Percentiles rank a stretch among this genome's conserved stretches.
Conservation (phyloP, 192 early-diverging fungal genomes). For the Backusella tarrabulga region DNA sequence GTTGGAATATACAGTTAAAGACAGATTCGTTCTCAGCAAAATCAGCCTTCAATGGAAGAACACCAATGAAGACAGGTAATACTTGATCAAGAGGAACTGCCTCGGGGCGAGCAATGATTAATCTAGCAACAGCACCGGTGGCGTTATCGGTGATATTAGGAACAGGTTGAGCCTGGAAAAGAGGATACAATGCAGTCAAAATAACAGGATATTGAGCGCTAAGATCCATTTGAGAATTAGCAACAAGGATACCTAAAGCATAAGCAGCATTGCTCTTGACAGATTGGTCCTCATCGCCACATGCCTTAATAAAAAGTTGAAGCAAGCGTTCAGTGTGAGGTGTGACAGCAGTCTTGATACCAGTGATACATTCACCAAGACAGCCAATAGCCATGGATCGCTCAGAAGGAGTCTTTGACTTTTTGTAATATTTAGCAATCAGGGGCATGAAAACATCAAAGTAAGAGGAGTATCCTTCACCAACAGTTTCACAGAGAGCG, state of each 20-base stretch:
- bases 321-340: slow-evolving; percentile 65
- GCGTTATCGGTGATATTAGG: slow-evolving; percentile 72
- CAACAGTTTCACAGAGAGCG: slow-evolving; percentile 71
- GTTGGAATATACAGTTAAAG: slow-evolving; percentile 63
- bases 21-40: slow-evolving; percentile 79
- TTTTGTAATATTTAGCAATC: slow-evolving; percentile 82
- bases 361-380: slow-evolving; percentile 75
- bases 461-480: slow-evolving; percentile 69
- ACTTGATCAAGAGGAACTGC: slow-evolving; percentile 72
- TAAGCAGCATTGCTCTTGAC: slow-evolving; percentile 87
- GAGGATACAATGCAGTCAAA: slow-evolving; percentile 61
- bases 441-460: slow-evolving; percentile 79
- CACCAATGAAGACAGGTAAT: slow-evolving; percentile 62
- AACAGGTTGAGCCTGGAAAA: slow-evolving; percentile 54
- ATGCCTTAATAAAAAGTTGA: slow-evolving; percentile 66
- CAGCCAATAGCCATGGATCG: slow-evolving; percentile 91
- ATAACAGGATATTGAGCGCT: slow-evolving; percentile 63
- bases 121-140: slow-evolving; percentile 74
- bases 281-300: slow-evolving; percentile 76
- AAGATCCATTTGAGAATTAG: slow-evolving; percentile 65
- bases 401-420: slow-evolving; percentile 64
- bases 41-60: slow-evolving; percentile 73
- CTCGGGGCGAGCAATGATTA: slow-evolving; percentile 65
- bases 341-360: slow-evolving; percentile 59
- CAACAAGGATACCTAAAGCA: slow-evolving; percentile 71